Evolutionary conservation across 2,329 filamentous ascomycete genomes (phyloP), one percentile per base, ranked within the genome.

Genomic region (Diaporthe australafricana): DNA sequence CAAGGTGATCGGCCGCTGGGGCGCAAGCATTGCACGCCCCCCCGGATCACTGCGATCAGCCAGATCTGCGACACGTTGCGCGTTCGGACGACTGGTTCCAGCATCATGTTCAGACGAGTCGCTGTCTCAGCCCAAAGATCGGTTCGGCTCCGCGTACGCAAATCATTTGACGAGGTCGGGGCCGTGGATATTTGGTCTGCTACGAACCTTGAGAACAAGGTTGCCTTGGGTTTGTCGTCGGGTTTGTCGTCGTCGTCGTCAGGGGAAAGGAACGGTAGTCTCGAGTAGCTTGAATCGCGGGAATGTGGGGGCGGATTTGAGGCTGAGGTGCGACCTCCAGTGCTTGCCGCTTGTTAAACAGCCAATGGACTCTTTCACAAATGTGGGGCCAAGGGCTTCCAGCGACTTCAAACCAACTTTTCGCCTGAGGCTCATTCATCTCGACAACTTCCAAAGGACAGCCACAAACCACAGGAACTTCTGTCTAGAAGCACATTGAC

Each of bases 51-150:
- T 63, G 42, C 9, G 60, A 63, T 63, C 60, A 48, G 68, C 45
- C 45, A 30, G 56, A 70, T 70, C 68, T 70, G 56, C 68, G 56
- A 70, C 68, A 55, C 47, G 68, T 20, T 47, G 47, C 56, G 50
- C 45, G 56, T 65, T 70, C 50, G 48, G 66, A 69, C 40, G 66
- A 47, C 27, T 12, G 45, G 25, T 27, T 30, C 45, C n/a, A n/a
- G 60, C 60, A 63, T 63, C 20, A 63, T 25, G 60, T 63, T 63
- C 60, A 63, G 60, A 63, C 60, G 60, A 63, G 60, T 48, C 60
- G 30, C 42, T 48, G 60, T 63, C 60, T 63, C 60, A 63, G 42
- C 60, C 45, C 25, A 40, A 12, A 17, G 40, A 25, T 48, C 60
- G 42, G 42, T 63, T 63, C 60, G 57, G 57, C 57, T 63, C 57